phyloP scores from a whole-genome alignment of 192 early-diverging fungal genomes.

The Lobosporangium transversale region DNA sequence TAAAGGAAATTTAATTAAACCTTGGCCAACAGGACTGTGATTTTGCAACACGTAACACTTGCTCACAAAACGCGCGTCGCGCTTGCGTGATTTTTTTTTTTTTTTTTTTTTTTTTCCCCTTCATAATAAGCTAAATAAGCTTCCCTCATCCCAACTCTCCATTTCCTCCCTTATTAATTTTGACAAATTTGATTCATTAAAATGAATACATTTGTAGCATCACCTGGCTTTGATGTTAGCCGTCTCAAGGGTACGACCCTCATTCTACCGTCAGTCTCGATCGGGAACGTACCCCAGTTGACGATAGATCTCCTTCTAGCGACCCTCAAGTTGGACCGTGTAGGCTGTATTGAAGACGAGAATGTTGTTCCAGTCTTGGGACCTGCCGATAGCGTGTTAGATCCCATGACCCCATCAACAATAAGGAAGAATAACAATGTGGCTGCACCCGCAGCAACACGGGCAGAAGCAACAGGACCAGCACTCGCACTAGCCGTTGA shows the following conservation, averaged over 20 bases:
- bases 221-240: slow-evolving; percentile 46
- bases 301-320: slow-evolving; percentile 74
- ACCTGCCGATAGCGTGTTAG: slow-evolving; percentile 43
- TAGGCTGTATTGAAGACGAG: slow-evolving; percentile 71
- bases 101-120: too few relatives aligned
- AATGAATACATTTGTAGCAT: slow-evolving; percentile 57
- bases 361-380: slow-evolving; percentile 70
- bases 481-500: slow-evolving; percentile 60
- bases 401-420: slow-evolving; percentile 7
- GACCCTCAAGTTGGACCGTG: slow-evolving; percentile 65
- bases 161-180: too few relatives aligned
- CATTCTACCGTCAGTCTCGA: slow-evolving; percentile 73
- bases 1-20: background rate
- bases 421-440: too few relatives aligned
- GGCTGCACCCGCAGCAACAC: slow-evolving; percentile 34
- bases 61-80: too few relatives aligned
- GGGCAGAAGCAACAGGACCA: background rate
- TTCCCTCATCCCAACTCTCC: too few relatives aligned
- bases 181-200: too few relatives aligned
- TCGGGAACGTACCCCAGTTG: slow-evolving; percentile 84
- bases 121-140: too few relatives aligned
- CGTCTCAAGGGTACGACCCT: slow-evolving; percentile 52
- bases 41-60: too few relatives aligned
- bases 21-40: background rate
- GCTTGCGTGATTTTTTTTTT: too few relatives aligned